Percentiles rank a stretch among this genome's conserved stretches.
Conservation (phyloP, 768 basidiomycete species). For the Leccinum incarnatum region DNA sequence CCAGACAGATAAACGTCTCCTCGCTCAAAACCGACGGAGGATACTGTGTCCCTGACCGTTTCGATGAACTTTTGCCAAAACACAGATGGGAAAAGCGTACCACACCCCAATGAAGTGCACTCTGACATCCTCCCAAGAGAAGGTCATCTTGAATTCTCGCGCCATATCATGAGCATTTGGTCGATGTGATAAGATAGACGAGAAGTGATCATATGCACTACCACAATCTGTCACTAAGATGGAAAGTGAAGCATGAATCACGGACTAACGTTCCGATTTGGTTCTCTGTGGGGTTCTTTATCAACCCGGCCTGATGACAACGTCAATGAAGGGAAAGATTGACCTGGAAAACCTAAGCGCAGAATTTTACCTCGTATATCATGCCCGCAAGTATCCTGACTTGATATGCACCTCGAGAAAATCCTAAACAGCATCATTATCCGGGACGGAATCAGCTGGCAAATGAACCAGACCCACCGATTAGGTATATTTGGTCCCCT, state of each 20-base stretch:
- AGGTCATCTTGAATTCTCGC: conserved; percentile 40
- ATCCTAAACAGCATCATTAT: conserved; percentile 23
- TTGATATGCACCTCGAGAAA: conserved; percentile 42
- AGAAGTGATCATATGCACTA: conserved; percentile 20
- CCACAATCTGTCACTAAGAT: neutral
- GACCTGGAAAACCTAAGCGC: too few relatives aligned
- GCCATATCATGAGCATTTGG: conserved; percentile 16
- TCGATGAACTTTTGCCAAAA: neutral
- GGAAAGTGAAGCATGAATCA: neutral
- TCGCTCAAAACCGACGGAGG: conserved; percentile 53
- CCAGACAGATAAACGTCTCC: conserved; percentile 49
- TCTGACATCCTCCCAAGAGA: conserved; percentile 40
- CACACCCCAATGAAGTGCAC: conserved; percentile 53
- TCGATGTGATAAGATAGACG: conserved; percentile 12
- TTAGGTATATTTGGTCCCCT: neutral
- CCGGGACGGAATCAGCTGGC: too few relatives aligned
- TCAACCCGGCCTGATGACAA: conserved; percentile 29
- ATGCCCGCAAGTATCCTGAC: conserved; percentile 39
- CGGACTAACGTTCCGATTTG: conserved; percentile 25
- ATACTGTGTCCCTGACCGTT: conserved; percentile 56
- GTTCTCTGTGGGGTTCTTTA: conserved; percentile 24
- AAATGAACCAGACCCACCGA: neutral
- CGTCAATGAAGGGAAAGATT: neutral
- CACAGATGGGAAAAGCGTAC: conserved; percentile 29
- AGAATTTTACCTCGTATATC: conserved; percentile 30